Conservation (phyloP, 306 rosid species). For the Sicyos baderoa region DNA sequence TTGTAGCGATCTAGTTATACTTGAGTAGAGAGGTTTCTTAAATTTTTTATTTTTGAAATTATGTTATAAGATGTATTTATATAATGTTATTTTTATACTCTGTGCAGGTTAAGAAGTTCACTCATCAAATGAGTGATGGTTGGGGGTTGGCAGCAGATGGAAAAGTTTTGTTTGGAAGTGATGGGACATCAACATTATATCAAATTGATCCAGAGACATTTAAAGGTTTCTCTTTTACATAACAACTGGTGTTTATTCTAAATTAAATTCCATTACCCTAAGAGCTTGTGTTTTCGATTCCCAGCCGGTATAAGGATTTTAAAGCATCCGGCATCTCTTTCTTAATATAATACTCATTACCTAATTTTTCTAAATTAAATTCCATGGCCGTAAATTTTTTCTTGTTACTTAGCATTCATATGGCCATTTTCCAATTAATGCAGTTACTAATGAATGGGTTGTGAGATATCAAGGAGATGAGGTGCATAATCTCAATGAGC, state of each 20-base stretch:
- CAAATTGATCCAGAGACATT: constrained; percentile 55
- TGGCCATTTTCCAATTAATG: constrained; percentile 1
- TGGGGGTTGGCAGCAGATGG: constrained; percentile 98
- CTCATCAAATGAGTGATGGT: constrained; percentile 79
- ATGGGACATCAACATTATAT: constrained; percentile 73
- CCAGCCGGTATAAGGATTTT: neutral
- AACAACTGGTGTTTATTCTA: neutral
- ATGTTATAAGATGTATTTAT: neutral
- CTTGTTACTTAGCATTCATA: neutral
- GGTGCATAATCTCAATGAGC: constrained; percentile 72
- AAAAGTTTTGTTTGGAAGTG: constrained; percentile 76
- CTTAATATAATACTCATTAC: neutral
- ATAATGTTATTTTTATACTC: constrained; percentile 14
- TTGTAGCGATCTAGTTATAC: neutral
- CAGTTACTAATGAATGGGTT: constrained; percentile 45
- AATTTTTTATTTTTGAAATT: neutral
- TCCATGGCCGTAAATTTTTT: neutral
- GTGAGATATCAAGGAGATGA: constrained; percentile 60
- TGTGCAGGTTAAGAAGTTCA: constrained; percentile 49
- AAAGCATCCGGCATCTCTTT: neutral
- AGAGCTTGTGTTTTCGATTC: neutral
- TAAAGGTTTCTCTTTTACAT: constrained; percentile 37
- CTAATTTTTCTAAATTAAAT: neutral
- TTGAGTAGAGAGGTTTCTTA: neutral
- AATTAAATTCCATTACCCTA: constrained; percentile 1